Percentiles rank a stretch among this genome's conserved stretches.
Evolutionary conservation across 805 yeast species (phyloP).

Genomic region (Saccharomycopsis amapae): DNA sequence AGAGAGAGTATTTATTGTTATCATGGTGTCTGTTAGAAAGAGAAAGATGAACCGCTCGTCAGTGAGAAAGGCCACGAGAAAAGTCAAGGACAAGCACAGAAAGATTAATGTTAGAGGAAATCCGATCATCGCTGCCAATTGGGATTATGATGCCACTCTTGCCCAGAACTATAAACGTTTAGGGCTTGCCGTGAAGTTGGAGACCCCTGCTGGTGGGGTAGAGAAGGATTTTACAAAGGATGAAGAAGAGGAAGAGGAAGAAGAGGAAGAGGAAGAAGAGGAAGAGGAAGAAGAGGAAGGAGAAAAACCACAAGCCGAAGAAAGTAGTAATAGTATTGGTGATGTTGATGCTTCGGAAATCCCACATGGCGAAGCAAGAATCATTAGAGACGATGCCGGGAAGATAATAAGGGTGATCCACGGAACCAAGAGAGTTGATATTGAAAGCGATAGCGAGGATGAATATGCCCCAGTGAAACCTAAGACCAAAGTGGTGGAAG

Average conservation of each 20-base stretch:
- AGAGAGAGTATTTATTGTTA: neutral
- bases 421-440: constrained; percentile 33
- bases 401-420: constrained; percentile 60
- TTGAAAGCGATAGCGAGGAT: constrained; percentile 31
- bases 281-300: constrained; percentile 24
- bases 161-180: constrained; percentile 79
- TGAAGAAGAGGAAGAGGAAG: constrained; percentile 29
- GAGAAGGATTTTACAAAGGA: constrained; percentile 42
- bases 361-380: constrained; percentile 72
- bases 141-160: constrained; percentile 81
- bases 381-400: constrained; percentile 63
- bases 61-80: constrained; percentile 61
- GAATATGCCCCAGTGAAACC: constrained; percentile 22
- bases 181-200: constrained; percentile 66
- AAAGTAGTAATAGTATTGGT: constrained; percentile 26
- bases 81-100: constrained; percentile 62
- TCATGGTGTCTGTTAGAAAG: constrained; percentile 71
- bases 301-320: constrained; percentile 23
- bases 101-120: constrained; percentile 60
- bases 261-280: constrained; percentile 14
- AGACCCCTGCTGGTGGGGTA: constrained; percentile 71
- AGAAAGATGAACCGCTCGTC: constrained; percentile 77
- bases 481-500: constrained; percentile 52
- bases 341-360: constrained; percentile 45
- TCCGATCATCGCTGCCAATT: constrained; percentile 78